Conservation (phyloP, 2,329 filamentous ascomycete genomes). For the Magnaporthiopsis rhizophila region DNA sequence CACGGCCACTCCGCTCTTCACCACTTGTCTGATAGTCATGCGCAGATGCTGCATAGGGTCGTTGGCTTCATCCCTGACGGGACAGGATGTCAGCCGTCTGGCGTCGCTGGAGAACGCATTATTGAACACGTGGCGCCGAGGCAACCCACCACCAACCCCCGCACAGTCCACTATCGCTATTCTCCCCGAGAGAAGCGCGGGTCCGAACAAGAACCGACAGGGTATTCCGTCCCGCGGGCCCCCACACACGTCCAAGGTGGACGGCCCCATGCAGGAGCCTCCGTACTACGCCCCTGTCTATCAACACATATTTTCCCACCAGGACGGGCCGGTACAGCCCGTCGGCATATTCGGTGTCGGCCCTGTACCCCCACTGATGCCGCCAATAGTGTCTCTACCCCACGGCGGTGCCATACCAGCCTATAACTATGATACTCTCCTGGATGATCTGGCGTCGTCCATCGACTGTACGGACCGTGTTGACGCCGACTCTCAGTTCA, state of each 20-base stretch:
- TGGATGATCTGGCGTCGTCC: constrained; percentile 43
- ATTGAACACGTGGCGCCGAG: no score
- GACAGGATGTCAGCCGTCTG: no score
- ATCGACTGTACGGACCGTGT: constrained; percentile 37
- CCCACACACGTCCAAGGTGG: no score
- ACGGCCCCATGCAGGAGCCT: constrained; percentile 43
- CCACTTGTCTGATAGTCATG: no score
- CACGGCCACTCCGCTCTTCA: no score
- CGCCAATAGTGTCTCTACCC: not conserved
- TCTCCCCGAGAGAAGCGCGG: no score
- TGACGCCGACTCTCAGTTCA: constrained; percentile 53
- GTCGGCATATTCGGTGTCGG: not conserved
- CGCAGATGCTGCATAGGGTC: constrained; percentile 18
- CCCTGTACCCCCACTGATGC: no score
- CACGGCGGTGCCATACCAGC: not conserved
- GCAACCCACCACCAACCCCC: no score
- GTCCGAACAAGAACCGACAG: no score
- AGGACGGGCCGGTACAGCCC: not conserved
- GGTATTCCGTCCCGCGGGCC: no score
- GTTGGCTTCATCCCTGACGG: constrained; percentile 11
- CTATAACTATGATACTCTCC: constrained; percentile 41
- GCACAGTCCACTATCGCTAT: no score
- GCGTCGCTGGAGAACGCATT: no score
- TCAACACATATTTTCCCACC: not conserved
- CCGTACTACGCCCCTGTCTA: constrained; percentile 20